Percentiles rank a stretch among this genome's conserved stretches.
Conservation (phyloP, 202 grass and related monocot species). For the Miscanthus sacchariflorus region DNA sequence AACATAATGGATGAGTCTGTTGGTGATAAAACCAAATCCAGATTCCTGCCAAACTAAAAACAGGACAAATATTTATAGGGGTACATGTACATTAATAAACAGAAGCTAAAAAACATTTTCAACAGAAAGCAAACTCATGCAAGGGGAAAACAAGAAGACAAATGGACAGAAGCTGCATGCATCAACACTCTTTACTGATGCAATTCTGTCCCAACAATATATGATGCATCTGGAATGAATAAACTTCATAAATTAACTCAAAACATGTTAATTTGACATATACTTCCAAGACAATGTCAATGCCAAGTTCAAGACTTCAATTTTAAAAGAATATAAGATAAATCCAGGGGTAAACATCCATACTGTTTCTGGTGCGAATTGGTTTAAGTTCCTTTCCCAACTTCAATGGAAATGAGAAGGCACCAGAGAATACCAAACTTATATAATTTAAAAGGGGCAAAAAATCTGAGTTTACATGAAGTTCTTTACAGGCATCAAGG, state of each 20-base stretch:
- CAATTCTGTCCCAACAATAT: neutral
- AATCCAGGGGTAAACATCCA: neutral
- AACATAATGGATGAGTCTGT: neutral
- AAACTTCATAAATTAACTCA: neutral
- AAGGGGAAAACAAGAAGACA: neutral
- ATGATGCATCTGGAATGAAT: neutral
- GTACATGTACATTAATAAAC: neutral
- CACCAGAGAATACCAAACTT: neutral
- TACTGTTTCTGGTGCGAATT: neutral
- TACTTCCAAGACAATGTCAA: neutral
- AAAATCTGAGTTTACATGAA: neutral
- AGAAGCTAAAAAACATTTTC: neutral
- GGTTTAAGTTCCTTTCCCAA: neutral
- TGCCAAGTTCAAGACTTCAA: neutral
- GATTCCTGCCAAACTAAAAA: neutral
- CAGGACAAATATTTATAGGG: neutral
- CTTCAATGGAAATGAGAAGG: neutral
- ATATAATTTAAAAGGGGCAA: neutral
- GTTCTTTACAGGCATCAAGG: neutral
- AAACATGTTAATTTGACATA: neutral
- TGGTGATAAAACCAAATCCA: neutral
- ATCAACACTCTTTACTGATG: neutral
- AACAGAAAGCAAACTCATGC: constrained; percentile 5
- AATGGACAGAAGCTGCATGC: neutral
- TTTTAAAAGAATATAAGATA: neutral